Base-by-base conservation (phyloP, 1,284 basidiomycete genomes). In the Amylostereum chailletii region DNA sequence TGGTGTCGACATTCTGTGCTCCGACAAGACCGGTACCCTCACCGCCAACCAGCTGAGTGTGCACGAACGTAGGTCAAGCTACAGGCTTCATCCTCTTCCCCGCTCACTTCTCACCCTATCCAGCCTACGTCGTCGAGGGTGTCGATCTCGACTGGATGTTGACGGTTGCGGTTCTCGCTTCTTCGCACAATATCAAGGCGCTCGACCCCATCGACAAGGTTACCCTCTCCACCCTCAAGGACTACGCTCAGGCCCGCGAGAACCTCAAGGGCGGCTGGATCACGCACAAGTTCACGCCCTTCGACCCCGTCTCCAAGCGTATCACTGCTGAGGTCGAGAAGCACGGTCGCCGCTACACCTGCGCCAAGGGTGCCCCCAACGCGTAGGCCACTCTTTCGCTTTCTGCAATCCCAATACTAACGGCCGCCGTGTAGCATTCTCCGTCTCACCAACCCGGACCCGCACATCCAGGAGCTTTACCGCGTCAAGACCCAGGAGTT, bases 201-300 rank as follows among this genome's bases (percentile, higher is more conserved):
- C 68, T 78, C 46, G 75, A 78, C 60, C 76, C 75, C 26, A 77
- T 77, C 53, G 75, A 77, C 64, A 75, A 75, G 59, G 75, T 77
- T 41, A 77, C 75, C 49, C 66, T 77, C 48, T 62, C 70, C 38
- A 72, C 72, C 3, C 65, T 77, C 45, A 74, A 74, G 64, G 69
- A 75, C 57, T 77, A 71, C 65, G 75, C 75, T 42, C 67, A 64
- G 50, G 74, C 76, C 3, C 68, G 71, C 55, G 71, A 77, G 34
- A 52, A 50, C 33, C 34, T 57, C 34, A 51, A 49, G 53, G 60
- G 59, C 5, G 75, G 76, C 45, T 77, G 76, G 76, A 67, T 59
- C 48, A 77, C 76, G 29, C 62, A 72, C 61, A 72, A 71, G 55
- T 77, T 78, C 61, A 68, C 65, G 2, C 75, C 76, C 34, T 77